Base-by-base conservation (phyloP, 768 basidiomycete genomes). In the Rhizopogon vinicolor region DNA sequence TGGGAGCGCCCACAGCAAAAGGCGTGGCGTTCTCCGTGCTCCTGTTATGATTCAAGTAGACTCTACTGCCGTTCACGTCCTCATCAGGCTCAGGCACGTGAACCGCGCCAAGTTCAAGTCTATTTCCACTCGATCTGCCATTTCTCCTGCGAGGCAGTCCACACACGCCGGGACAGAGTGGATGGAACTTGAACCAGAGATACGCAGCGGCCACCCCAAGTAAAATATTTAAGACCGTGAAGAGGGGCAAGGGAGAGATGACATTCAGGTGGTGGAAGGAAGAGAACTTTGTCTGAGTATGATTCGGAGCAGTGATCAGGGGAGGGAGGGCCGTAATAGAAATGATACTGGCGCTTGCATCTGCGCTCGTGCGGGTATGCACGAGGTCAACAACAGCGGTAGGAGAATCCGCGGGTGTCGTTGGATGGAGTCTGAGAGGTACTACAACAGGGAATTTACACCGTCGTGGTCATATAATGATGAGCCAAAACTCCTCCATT, bases 271-370 rank as follows among this genome's bases (percentile, higher is more conserved):
- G 63, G 28, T 41, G 55, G 58, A 65, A 59, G 62, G 58, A 31
- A 55, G 58, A 25, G 18, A 55, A 60, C 55, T 62, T 65, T 48
- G 55, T 52, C 45, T 61, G 52, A 14, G 42, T 37, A 19, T 59
- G 63, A 43, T 51, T 37, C 51, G 43, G 49, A 25, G 56, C 54
- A 5, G 58, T 64, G 14, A 57, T 51, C 2, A 31, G 35, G 5
- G 72, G 69, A 14, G 69, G 67, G 22, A 70, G 61, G 35, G 72
- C 65, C 25, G 70, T 71, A 52, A 75, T 72, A 18, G 68, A 67
- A 22, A 74, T 61, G 3, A 77, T 43, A 28, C 55, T 33, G 19
- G 56, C 41, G 28, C 60, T 55, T 44, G 57, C 3, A 5, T 60
- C 51, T n/a, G 56, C 41, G 19, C 31, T 13, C 14, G 62, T 52